Base-by-base conservation (phyloP, 345 rosid species). In the Bruguiera gymnorhiza region DNA sequence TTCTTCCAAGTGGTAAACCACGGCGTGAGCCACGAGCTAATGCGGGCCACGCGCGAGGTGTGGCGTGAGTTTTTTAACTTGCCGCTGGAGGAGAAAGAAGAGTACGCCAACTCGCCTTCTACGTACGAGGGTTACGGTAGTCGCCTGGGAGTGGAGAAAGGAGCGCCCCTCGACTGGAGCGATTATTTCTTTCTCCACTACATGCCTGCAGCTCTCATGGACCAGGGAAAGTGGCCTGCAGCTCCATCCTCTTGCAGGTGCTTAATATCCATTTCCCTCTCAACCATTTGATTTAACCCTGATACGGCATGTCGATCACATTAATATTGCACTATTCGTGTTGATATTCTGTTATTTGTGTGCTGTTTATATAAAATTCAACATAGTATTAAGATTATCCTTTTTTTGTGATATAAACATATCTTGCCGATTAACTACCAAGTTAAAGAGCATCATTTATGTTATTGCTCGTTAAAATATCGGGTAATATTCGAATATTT, bases 61-160 rank as follows among this genome's bases (percentile, higher is more conserved):
- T 77, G 80, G 80, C 73, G 74, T 1, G 80, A 72, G 26, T 77
- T 77, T 77, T 72, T 77, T n/a, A 27, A 72, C 32, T 13, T 56
- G 67, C 80, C 80, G 0, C 1, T 65, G 4, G 80, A 65, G 29
- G 53, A 18, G 10, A 77, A 77, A 62, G 70, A 77, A 18, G n/a
- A 57, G 37, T 77, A 72, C 31, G 76, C 80, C 9, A 77, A 72
- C 59, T 50, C 31, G 1, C 80, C 77, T 9, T 60, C 15, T 1
- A 72, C 80, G 32, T 77, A 77, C 52, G 80, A 77, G 51, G 80
- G 80, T 3, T 77, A 72, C 26, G 80, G 80, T 31, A 77, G 80
- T 61, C 76, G 80, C 26, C 57, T 77, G 26, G 80, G 80, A 0
- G 77, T 77, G 8, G 71, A 77, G 74, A 64, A 77, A 39, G 80